Evolutionary conservation across 768 basidiomycete species (phyloP).

Genomic region (Mycena crocata): DNA sequence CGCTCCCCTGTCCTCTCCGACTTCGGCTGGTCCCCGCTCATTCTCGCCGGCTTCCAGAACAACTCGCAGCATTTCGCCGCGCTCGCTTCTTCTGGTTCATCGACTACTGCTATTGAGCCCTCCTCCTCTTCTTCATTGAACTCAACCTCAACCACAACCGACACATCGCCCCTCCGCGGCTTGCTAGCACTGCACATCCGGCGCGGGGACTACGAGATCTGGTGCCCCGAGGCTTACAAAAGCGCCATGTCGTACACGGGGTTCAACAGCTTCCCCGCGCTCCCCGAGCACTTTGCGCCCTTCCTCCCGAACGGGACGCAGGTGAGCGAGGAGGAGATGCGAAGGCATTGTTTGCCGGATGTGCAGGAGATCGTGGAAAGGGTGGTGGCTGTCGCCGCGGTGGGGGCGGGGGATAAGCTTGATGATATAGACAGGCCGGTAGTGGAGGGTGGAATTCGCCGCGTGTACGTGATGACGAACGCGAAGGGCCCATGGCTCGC

Average conservation of each 20-base stretch:
- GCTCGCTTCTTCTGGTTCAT: no score
- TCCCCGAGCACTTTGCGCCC: constrained; percentile 59
- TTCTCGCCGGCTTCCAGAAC: constrained; percentile 58
- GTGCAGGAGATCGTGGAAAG: constrained; percentile 60
- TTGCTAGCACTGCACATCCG: constrained; percentile 69
- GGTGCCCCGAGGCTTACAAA: constrained; percentile 56
- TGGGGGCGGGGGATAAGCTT: no score
- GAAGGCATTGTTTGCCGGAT: constrained; percentile 63
- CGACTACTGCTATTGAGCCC: no score
- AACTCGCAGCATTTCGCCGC: no score
- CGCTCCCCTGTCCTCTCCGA: constrained; percentile 60
- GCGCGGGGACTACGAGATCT: constrained; percentile 64
- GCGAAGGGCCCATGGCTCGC: constrained; percentile 62
- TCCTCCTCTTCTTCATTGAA: no score
- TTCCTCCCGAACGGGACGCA: constrained; percentile 28
- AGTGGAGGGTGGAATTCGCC: constrained; percentile 49
- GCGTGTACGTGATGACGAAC: constrained; percentile 76
- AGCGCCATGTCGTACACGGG: constrained; percentile 59
- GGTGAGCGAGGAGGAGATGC: constrained; percentile 21
- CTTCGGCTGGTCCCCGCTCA: constrained; percentile 73
- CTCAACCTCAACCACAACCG: constrained; percentile 51
- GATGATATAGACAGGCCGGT: no score
- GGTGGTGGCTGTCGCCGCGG: constrained; percentile 38
- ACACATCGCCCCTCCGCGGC: constrained; percentile 51
- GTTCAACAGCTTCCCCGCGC: constrained; percentile 63